Evolutionary conservation across 2,329 filamentous ascomycete species (phyloP).

Genomic region (Clonostachys chloroleuca): DNA sequence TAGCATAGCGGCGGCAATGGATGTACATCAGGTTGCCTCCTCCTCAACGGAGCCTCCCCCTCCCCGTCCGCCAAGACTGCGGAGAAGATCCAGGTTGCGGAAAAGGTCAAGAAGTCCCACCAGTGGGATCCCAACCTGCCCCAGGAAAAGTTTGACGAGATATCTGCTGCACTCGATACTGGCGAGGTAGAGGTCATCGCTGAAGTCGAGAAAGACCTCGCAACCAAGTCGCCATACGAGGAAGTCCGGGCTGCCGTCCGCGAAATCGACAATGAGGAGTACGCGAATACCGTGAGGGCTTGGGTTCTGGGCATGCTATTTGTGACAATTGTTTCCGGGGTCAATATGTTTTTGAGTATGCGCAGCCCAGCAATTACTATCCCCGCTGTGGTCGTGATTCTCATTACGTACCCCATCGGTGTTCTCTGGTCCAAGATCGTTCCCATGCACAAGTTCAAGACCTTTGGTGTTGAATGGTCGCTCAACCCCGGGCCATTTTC

Average conservation of each 20-base stretch:
- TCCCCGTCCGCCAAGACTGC: too few species aligned
- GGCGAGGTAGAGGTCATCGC: slow-evolving; percentile 33
- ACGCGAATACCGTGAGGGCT: slow-evolving; percentile 53
- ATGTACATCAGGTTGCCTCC: too few species aligned
- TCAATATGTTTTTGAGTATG: slow-evolving; percentile 49
- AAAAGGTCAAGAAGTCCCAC: slow-evolving; percentile 18
- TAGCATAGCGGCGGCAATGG: too few species aligned
- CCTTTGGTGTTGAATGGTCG: slow-evolving; percentile 23
- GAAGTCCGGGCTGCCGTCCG: slow-evolving; percentile 18
- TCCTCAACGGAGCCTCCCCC: too few species aligned
- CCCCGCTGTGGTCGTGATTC: slow-evolving; percentile 48
- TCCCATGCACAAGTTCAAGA: slow-evolving; percentile 18
- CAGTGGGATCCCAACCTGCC: slow-evolving; percentile 51
- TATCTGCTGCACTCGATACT: slow-evolving; percentile 34
- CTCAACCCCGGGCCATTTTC: slow-evolving; percentile 36
- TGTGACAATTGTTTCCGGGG: slow-evolving; percentile 50
- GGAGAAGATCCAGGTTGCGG: too few species aligned
- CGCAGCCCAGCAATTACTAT: slow-evolving; percentile 47
- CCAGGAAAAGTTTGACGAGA: slow-evolving; percentile 40
- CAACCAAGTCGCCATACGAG: slow-evolving; percentile 39
- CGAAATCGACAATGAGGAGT: slow-evolving; percentile 45
- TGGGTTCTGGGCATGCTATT: slow-evolving; percentile 54
- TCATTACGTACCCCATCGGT: slow-evolving; percentile 46
- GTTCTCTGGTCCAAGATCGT: slow-evolving; percentile 22
- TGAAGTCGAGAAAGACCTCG: slow-evolving; percentile 35